phyloP scores from a whole-genome alignment of 805 yeast species.

The Nakazawaea populi region DNA sequence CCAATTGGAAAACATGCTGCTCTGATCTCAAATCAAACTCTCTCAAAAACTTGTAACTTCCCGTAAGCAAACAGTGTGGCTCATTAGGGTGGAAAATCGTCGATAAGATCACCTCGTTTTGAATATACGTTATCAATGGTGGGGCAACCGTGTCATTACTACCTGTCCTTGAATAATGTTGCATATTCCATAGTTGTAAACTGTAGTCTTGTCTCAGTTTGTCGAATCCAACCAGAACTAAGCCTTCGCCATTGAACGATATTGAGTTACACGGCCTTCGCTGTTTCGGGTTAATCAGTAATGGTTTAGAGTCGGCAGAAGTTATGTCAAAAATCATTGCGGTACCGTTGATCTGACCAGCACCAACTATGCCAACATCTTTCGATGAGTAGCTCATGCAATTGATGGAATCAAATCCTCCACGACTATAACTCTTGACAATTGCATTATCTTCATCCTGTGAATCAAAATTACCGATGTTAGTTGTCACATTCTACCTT shows the following conservation, averaged over 20 bases:
- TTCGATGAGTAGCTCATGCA: conserved; percentile 57
- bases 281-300: conserved; percentile 53
- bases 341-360: conserved; percentile 70
- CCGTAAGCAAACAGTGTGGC: conserved; percentile 52
- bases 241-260: conserved; percentile 58
- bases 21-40: conserved; percentile 70
- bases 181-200: conserved; percentile 74
- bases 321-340: conserved; percentile 59
- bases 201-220: conserved; percentile 72
- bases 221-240: conserved; percentile 76
- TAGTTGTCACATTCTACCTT: neutral
- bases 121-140: conserved; percentile 52
- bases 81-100: conserved; percentile 60
- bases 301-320: conserved; percentile 26
- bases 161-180: conserved; percentile 44
- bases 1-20: conserved; percentile 63
- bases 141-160: conserved; percentile 45
- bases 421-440: conserved; percentile 42
- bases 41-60: conserved; percentile 70
- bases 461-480: conserved; percentile 6
- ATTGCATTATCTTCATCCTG: conserved; percentile 44
- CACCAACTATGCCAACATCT: conserved; percentile 56
- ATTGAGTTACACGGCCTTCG: conserved; percentile 71
- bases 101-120: conserved; percentile 71
- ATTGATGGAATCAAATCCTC: conserved; percentile 64